Evolutionary conservation across 768 basidiomycete genomes (phyloP), one percentile per base, ranked within the genome.

Genomic region (Tubosaeta sp.): DNA sequence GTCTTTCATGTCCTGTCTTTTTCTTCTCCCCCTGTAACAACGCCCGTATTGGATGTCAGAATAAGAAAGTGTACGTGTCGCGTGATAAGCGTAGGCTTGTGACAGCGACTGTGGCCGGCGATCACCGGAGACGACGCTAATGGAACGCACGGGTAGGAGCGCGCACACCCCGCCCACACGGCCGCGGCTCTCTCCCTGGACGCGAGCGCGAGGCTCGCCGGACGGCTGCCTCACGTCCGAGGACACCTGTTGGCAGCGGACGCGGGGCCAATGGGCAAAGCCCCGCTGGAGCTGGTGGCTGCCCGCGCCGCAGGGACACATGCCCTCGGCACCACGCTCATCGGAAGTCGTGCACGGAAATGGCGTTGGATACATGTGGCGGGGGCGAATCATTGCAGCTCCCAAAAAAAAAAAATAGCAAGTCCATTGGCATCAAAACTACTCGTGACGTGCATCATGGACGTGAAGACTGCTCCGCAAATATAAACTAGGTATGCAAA

Each of bases 401-500:
- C 22, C 22, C 12, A 14, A 39, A 48, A 54, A 37, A 48, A 43
- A n/a, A 22, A n/a, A 25, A 44, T 31, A 7, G 43, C 22, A 22
- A 22, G 22, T 22, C 22, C 22, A 22, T 22, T 22, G 22, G 22
- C 22, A 22, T 22, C 22, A 22, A 22, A 22, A 22, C 22, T 22
- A 22, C 22, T 22, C 22, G 3, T 22, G 22, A 22, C 22, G 22
- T 22, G 22, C 22, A 22, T 22, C 22, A n/a, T n/a, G n/a, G n/a
- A n/a, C 35, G 25, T 29, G 43, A 14, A 16, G 17, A 47, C n/a
- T n/a, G n/a, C 22, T 52, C 53, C 43, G 46, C 46, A 54, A 50
- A 58, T 65, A 67, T 31, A 34, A 25, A 10, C 12, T 62, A 64
- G 7, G 43, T 62, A 58, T 59, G 39, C 57, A 59, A 56, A 47